Evolutionary conservation across 169 alveolate species (phyloP).

Genomic region (Amoebophrya sp.): DNA sequence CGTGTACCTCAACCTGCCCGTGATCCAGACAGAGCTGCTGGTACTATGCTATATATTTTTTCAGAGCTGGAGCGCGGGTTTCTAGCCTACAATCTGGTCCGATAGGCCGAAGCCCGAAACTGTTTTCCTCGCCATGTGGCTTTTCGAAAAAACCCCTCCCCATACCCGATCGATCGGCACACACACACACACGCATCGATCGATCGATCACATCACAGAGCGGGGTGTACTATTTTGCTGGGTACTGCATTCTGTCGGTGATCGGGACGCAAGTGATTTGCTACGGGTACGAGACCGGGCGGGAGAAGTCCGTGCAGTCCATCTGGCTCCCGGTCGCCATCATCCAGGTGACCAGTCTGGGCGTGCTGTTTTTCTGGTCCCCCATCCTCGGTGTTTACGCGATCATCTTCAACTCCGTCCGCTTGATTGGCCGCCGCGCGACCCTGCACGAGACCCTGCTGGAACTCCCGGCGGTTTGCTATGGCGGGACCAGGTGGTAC

Average conservation of each 20-base stretch:
- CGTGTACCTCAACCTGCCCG: not conserved
- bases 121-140: too few relatives aligned
- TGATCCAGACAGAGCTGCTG: not conserved
- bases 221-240: not conserved
- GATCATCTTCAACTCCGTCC: not conserved
- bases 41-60: too few relatives aligned
- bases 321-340: not conserved
- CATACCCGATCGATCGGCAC: too few relatives aligned
- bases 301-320: not conserved
- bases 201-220: not conserved
- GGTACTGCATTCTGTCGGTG: not conserved
- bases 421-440: not conserved
- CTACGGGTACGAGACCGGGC: not conserved
- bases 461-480: not conserved
- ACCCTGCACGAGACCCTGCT: not conserved
- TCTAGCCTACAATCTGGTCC: too few relatives aligned
- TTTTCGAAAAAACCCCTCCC: too few relatives aligned
- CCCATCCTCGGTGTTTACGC: not conserved
- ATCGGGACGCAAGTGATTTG: not conserved
- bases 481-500: not conserved
- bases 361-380: not conserved
- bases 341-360: not conserved
- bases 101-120: too few relatives aligned
- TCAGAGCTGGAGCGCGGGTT: too few relatives aligned
- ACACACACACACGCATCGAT: too few relatives aligned